Conservation (phyloP, 2,329 filamentous ascomycete genomes). For the Coniochaeta ligniaria region DNA sequence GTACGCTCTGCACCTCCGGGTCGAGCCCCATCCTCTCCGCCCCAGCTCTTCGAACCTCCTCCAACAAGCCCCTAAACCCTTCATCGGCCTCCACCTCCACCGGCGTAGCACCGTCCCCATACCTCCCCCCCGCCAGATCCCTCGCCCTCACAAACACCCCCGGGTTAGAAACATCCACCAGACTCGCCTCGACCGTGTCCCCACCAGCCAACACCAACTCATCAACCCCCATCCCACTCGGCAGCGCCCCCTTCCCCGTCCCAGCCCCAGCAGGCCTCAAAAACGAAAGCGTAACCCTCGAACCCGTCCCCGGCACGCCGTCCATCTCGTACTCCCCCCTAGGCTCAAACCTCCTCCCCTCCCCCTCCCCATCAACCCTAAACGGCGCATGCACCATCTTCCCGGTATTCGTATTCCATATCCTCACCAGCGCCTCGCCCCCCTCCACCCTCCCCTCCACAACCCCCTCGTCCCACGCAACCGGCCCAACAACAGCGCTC, state of each 20-base stretch:
- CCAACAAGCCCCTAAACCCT: conserved; percentile 22
- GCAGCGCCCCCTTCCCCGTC: conserved; percentile 27
- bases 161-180: conserved; percentile 34
- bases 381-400: conserved; percentile 41
- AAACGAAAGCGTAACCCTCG: conserved; percentile 29
- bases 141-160: conserved; percentile 29
- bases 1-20: conserved; percentile 26
- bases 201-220: conserved; percentile 19
- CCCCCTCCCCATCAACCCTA: conserved; percentile 26
- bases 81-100: conserved; percentile 22
- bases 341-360: conserved; percentile 16
- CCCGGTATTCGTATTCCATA: conserved; percentile 65
- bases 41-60: conserved; percentile 27
- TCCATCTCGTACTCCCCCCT: conserved; percentile 29
- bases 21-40: conserved; percentile 32
- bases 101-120: conserved; percentile 6
- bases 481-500: conserved; percentile 59
- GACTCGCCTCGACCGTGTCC: conserved; percentile 22
- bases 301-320: conserved; percentile 28
- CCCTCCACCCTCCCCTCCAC: neutral
- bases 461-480: conserved; percentile 48
- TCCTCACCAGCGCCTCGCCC: conserved; percentile 36
- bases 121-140: conserved; percentile 7
- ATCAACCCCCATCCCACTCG: conserved; percentile 29
- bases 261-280: conserved; percentile 30